Evolutionary conservation across 352 stramenopile species (phyloP).

Genomic region (Globisporangium nagaii): DNA sequence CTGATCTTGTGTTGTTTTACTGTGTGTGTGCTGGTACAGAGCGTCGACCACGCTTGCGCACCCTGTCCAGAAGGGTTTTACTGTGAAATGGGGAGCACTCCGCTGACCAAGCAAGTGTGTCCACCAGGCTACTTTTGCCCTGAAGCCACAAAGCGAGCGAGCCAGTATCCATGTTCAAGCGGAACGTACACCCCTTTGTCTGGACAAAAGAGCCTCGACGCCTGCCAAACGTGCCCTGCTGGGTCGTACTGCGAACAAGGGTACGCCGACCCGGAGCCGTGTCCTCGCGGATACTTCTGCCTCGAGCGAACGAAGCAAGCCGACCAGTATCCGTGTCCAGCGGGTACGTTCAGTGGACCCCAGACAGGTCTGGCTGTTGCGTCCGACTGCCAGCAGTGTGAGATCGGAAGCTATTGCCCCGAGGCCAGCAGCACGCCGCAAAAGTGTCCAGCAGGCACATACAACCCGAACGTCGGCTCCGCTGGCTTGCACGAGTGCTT

Average conservation of each 20-base stretch:
- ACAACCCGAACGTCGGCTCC: conserved; percentile 52
- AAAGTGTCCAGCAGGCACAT: conserved; percentile 64
- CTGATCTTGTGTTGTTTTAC: too few relatives aligned
- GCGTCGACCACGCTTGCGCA: conserved; percentile 69
- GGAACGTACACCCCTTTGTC: conserved; percentile 76
- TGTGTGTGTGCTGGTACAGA: conserved; percentile 24
- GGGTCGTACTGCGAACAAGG: conserved; percentile 67
- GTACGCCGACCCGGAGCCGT: conserved; percentile 36
- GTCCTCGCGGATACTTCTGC: conserved; percentile 84
- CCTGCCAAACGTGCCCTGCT: conserved; percentile 52
- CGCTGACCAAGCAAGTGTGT: conserved; percentile 55
- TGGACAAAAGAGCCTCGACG: conserved; percentile 35
- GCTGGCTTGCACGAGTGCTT: conserved; percentile 56
- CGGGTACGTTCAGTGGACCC: conserved; percentile 77
- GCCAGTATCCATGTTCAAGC: conserved; percentile 77
- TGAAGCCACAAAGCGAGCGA: conserved; percentile 50
- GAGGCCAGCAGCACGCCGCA: conserved; percentile 65
- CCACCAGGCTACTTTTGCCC: conserved; percentile 69
- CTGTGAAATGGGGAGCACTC: conserved; percentile 75
- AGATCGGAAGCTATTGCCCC: conserved; percentile 79
- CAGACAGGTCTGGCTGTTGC: conserved; percentile 41
- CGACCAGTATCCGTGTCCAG: conserved; percentile 81
- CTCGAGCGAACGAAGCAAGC: conserved; percentile 47
- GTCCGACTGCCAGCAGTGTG: conserved; percentile 51
- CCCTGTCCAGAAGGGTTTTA: conserved; percentile 70